Base-by-base conservation (phyloP, 1,139 yeast genomes). In the Spencermartinsiella ligniputridi region DNA sequence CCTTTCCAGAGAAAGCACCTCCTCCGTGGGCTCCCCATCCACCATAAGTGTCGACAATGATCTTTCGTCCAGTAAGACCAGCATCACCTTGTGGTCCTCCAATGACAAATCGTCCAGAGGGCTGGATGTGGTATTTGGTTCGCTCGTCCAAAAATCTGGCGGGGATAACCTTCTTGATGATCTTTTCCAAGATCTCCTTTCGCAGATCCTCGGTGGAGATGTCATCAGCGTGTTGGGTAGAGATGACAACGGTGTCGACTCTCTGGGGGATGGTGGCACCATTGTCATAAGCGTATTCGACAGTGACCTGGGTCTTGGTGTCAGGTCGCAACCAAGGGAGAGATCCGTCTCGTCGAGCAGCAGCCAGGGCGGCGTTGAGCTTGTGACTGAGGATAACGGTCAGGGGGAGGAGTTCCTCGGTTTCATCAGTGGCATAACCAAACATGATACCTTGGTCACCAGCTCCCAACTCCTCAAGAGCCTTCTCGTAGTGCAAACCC, bases 11-110 rank as follows among this genome's bases (percentile, higher is more conserved):
- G 89, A 94, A 92, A 57, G 98, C 98, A 81, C 99, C 99, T 79
- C 99, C 99, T 75, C 99, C 99, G 79, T 92, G 98, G 64, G 98
- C 97, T 74, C 98, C 97, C 94, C 98, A 94, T 64, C 99, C 98
- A 78, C 99, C 99, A 76, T 92, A 92, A 55, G 98, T 95, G 74
- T 92, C 99, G 68, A 92, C 99, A 67, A 92, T 92, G 71, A 92
- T 92, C 80, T 92, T 92, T 78, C 99, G 89, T 72, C 99, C 99
- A 60, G 99, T 92, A 66, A 92, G 78, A 78, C 99, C 99, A 57
- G 99, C 98, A 69, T 92, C 99, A 80, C 99, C 99, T 76, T 92
- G 98, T 60, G 98, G 98, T 71, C 99, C 99, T 75, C 99, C 99
- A 69, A 92, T 92, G 64, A 94, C 97, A 81, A 92, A 92, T 74